A percentile compares a stretch with the other conserved stretches of the same genome.
phyloP scores from a whole-genome alignment of 495 filamentous ascomycete genomes.

The Aspergillus heteromorphus region DNA sequence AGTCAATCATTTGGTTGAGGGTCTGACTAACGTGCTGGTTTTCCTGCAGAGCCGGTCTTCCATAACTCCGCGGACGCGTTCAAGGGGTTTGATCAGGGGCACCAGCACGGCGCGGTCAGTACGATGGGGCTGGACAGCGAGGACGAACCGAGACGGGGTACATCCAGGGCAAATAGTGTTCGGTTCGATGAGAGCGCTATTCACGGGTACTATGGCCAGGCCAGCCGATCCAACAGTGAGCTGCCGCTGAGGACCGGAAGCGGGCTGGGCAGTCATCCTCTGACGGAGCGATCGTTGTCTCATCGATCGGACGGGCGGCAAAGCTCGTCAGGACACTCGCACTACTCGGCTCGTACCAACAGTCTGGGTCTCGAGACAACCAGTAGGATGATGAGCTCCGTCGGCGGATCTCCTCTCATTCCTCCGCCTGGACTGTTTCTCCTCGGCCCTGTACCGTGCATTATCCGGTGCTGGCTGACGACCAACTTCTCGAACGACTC shows the following conservation, averaged over 20 bases:
- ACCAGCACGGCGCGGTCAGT: constrained; percentile 59
- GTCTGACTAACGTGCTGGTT: background rate
- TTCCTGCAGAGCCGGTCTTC: constrained; percentile 59
- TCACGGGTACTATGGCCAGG: constrained; percentile 82
- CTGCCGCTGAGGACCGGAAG: constrained; percentile 73
- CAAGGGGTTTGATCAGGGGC: constrained; percentile 78
- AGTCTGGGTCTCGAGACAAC: constrained; percentile 72
- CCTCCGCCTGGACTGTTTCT: constrained; percentile 78
- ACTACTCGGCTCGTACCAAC: constrained; percentile 74
- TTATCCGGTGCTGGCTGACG: constrained; percentile 93
- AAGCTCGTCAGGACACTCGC: constrained; percentile 82
- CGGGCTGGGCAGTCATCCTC: constrained; percentile 71
- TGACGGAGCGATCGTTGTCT: constrained; percentile 84
- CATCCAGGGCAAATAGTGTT: constrained; percentile 93
- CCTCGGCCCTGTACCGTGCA: constrained; percentile 80
- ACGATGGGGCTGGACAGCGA: constrained; percentile 79
- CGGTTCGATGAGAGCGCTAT: constrained; percentile 97
- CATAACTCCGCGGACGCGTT: constrained; percentile 73
- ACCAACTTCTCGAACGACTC: constrained; percentile 79
- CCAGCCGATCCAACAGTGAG: constrained; percentile 73
- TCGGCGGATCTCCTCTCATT: constrained; percentile 60
- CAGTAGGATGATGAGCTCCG: constrained; percentile 57
- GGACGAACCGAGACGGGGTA: constrained; percentile 85
- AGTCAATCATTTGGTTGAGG: background rate
- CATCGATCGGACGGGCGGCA: constrained; percentile 96